Conservation (phyloP, 2,329 filamentous ascomycete species). For the Aspergillus phoenicis region DNA sequence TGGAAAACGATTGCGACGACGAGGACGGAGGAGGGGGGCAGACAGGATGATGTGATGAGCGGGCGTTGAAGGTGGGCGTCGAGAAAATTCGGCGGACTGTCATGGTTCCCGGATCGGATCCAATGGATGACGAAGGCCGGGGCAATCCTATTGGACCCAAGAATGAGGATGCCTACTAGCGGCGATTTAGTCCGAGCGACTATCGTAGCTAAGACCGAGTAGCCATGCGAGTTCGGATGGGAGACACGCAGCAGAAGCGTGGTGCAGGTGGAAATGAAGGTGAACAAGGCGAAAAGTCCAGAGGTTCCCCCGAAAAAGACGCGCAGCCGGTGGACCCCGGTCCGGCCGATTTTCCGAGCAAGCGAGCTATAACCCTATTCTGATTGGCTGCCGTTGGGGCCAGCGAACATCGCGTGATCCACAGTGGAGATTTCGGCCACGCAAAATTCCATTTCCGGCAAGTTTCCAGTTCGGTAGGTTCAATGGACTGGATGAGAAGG, state of each 20-base stretch:
- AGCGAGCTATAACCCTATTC: not conserved
- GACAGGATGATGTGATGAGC: not conserved
- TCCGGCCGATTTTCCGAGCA: not conserved
- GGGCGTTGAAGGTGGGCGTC: slow-evolving; percentile 2
- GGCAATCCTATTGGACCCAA: not conserved
- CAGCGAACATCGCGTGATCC: not conserved
- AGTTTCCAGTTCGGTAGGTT: not conserved
- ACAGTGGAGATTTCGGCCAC: slow-evolving; percentile 3
- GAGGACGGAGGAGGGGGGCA: not conserved
- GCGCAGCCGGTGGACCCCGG: slow-evolving; percentile 8
- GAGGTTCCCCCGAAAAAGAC: not conserved
- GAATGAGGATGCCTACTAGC: slow-evolving; percentile 2
- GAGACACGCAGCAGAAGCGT: not conserved
- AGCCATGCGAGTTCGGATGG: slow-evolving; percentile 3
- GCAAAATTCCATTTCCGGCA: slow-evolving; percentile 7
- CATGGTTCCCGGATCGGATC: slow-evolving; percentile 7
- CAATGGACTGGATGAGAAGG: not conserved
- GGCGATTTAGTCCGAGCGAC: slow-evolving; percentile 7
- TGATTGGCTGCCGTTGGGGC: not conserved
- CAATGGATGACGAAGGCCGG: slow-evolving; percentile 4
- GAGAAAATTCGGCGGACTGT: slow-evolving; percentile 11
- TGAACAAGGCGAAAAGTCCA: not conserved
- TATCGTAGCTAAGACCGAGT: slow-evolving; percentile 8
- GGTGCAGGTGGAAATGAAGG: not conserved
- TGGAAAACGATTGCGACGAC: not conserved